These are phyloP conservation scores for Coemansia sp. DNA, from an alignment of 371 early-diverging fungal genomes.

Conservation along the genomic window DNA sequence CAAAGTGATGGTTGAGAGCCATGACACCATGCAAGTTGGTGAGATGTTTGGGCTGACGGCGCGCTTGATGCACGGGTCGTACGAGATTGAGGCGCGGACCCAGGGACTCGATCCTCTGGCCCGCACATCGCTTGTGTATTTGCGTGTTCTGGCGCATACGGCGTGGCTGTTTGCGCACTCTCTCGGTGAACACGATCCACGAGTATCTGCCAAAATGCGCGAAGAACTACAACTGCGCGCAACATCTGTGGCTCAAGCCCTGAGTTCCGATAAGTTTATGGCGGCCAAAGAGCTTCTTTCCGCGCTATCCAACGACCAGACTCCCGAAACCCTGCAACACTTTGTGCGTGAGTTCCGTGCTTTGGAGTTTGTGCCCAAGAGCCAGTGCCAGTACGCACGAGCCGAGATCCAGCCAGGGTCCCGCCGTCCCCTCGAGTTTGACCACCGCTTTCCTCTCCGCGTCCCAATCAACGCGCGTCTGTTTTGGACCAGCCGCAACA, in stretches of 20 bases:
- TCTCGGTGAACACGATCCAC: constrained; percentile 3
- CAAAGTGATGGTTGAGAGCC: background rate
- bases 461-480: constrained; percentile 13
- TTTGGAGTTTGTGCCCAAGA: constrained; percentile 14
- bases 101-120: constrained; percentile 21
- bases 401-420: constrained; percentile 3
- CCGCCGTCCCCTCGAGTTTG: constrained; percentile 23
- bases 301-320: background rate
- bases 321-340: background rate
- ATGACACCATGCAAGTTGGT: background rate
- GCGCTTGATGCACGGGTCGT: constrained; percentile 20
- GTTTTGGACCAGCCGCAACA: constrained; percentile 16
- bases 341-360: constrained; percentile 31
- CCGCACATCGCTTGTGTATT: constrained; percentile 13
- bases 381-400: constrained; percentile 23
- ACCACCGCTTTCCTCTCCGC: constrained; percentile 36
- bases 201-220: constrained; percentile 13
- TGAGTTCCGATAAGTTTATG: background rate
- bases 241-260: background rate
- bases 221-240: constrained; percentile 23
- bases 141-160: constrained; percentile 39
- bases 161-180: constrained; percentile 24
- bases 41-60: constrained; percentile 10
- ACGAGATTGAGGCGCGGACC: constrained; percentile 28
- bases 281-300: background rate